Base-by-base conservation (phyloP, 495 filamentous ascomycete genomes). In the Aspergillus haitiensis region DNA sequence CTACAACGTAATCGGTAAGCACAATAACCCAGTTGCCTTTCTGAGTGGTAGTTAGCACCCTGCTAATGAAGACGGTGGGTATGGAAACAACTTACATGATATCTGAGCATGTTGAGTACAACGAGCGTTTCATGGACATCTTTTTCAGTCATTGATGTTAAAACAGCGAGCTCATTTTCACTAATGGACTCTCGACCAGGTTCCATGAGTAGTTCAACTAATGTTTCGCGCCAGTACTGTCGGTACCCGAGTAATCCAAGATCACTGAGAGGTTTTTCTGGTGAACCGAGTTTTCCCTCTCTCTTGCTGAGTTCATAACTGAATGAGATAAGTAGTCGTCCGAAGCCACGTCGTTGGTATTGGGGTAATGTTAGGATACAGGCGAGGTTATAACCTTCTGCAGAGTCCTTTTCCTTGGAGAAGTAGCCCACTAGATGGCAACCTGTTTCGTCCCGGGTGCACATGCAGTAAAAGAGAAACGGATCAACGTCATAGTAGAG, bases 401-500 rank as follows among this genome's bases (percentile, higher is more conserved):
- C 91, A 35, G 87, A 91, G 70, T 98, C 95, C 62, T 98, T 98
- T 75, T 98, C 94, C 71, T 98, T 98, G 64, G 89, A 93, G 72
- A 98, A 98, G 70, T 96, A 98, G 55, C 94, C 94, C 52, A 98
- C 90, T 0, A 98, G 81, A 68, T 98, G 94, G 69, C 88, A 93
- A 9, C 94, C 94, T 51, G 88, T 88, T 48, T 90, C 88, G 59
- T 91, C 89, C 55, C 92, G 85, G 12, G 85, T 88, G 53, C 86
- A 89, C 94, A 98, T 98, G 82, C 93, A 93, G 77, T 98, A 98
- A 80, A 98, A 98, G 9, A 98, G 78, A 74, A 98, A 98, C 8
- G 94, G 94, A 68, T 98, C 94, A 54, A 98, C 94, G 66, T 98
- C 94, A 76, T 98, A 98, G 81, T 97, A 98, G n/a, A 98, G 88